These are phyloP conservation scores for Halteria grandinella DNA, from an alignment of 73 alveolate genomes.

Conservation along the genomic window DNA sequence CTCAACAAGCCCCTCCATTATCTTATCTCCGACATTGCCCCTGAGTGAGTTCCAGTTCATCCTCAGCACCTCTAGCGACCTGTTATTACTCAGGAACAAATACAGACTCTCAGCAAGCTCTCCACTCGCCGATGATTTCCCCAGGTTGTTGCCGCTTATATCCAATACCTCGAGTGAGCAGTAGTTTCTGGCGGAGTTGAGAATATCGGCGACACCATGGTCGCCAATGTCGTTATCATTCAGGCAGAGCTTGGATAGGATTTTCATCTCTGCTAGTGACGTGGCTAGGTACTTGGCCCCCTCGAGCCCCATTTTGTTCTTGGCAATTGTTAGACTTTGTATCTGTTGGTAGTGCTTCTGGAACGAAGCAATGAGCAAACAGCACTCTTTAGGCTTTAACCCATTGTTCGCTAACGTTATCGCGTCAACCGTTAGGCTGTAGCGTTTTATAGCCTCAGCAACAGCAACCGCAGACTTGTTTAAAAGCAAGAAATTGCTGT, in stretches of 20 bases:
- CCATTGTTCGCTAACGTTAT: conserved; percentile 62
- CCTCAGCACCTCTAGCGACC: neutral
- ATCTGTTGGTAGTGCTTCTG: conserved; percentile 45
- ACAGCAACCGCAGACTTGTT: conserved; percentile 63
- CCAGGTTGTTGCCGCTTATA: conserved; percentile 42
- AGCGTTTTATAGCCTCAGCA: conserved; percentile 61
- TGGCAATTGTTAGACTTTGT: conserved; percentile 17
- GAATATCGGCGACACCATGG: conserved; percentile 37
- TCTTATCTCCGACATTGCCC: conserved; percentile 48
- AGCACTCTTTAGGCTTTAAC: conserved; percentile 49
- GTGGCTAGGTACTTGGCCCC: conserved; percentile 57
- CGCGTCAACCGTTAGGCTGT: conserved; percentile 56
- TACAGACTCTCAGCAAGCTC: conserved; percentile 17
- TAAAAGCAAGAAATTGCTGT: conserved; percentile 40
- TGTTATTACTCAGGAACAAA: conserved; percentile 1
- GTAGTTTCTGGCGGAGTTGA: conserved; percentile 16
- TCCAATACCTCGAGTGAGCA: conserved; percentile 30
- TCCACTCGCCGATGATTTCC: conserved; percentile 13
- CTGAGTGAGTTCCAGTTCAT: conserved; percentile 61
- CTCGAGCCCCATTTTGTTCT: conserved; percentile 60
- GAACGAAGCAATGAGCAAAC: conserved; percentile 24
- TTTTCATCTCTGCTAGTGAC: conserved; percentile 21
- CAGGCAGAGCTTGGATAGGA: neutral
- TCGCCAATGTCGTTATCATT: conserved; percentile 51
- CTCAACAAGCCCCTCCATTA: conserved; percentile 31